A percentile compares a stretch with the other conserved stretches of the same genome.
Evolutionary conservation across 2,329 filamentous ascomycete genomes (phyloP).

Genomic region (Bisporella sp.): DNA sequence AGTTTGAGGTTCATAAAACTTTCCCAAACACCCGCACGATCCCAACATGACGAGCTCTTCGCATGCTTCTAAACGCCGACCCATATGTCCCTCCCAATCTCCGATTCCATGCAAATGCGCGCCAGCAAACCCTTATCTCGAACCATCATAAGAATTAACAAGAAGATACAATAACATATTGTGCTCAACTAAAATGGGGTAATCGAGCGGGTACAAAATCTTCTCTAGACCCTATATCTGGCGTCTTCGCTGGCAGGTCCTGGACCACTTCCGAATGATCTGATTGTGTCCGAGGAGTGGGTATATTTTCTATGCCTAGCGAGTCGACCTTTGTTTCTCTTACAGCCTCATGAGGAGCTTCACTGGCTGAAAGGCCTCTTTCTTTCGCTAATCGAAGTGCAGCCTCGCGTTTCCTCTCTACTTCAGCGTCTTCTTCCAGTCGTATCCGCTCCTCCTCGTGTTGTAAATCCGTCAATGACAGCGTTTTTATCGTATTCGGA

Average conservation of each 20-base stretch:
- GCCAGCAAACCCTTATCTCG: background rate
- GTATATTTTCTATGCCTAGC: background rate
- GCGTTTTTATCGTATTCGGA: conserved; percentile 32
- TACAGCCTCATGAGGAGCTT: conserved; percentile 25
- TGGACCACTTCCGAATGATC: conserved; percentile 1
- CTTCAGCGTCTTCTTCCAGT: conserved; percentile 43
- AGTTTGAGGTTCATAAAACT: background rate
- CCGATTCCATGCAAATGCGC: background rate
- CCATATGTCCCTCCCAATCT: conserved; percentile 1
- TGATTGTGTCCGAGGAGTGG: background rate
- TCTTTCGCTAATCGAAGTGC: conserved; percentile 44
- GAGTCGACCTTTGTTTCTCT: conserved; percentile 16
- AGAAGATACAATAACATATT: background rate
- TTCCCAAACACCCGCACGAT: conserved; percentile 10
- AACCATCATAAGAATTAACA: background rate
- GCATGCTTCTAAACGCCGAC: conserved; percentile 24
- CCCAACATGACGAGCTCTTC: conserved; percentile 25
- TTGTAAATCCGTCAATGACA: conserved; percentile 45
- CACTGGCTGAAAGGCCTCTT: conserved; percentile 34
- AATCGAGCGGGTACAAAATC: conserved; percentile 52
- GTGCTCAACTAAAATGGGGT: conserved; percentile 41
- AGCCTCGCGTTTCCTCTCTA: conserved; percentile 45
- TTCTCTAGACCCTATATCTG: conserved; percentile 12
- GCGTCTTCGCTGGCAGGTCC: background rate
- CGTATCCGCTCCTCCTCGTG: conserved; percentile 42